Evolutionary conservation across 495 filamentous ascomycete genomes (phyloP).

Genomic region (Penicillium odoratum): DNA sequence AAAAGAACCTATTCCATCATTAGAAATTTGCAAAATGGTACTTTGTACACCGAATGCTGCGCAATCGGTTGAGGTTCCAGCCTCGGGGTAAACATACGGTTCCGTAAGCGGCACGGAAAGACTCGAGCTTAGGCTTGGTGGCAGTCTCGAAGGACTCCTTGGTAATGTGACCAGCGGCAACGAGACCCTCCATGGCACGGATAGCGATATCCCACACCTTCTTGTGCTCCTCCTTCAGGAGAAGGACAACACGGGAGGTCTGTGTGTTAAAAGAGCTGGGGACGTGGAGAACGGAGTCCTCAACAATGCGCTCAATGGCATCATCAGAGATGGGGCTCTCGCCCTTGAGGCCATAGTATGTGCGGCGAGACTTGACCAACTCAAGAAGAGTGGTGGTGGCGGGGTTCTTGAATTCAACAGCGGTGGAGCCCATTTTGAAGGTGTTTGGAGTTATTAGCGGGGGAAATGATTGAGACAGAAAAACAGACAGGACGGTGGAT

Average conservation of each 20-base stretch:
- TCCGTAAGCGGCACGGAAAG: conserved; percentile 49
- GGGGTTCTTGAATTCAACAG: conserved; percentile 39
- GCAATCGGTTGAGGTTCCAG: neutral
- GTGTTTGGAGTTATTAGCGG: conserved; percentile 2
- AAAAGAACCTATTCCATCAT: conserved; percentile 41
- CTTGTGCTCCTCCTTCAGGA: conserved; percentile 52
- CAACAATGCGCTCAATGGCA: conserved; percentile 40
- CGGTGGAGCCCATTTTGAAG: conserved; percentile 33
- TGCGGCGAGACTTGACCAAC: conserved; percentile 43
- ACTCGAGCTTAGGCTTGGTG: conserved; percentile 44
- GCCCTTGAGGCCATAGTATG: conserved; percentile 45
- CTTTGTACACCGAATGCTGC: neutral
- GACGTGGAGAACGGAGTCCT: conserved; percentile 44
- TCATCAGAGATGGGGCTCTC: conserved; percentile 47
- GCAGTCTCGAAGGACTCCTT: conserved; percentile 42
- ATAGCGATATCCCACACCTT: conserved; percentile 54
- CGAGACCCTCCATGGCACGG: conserved; percentile 42
- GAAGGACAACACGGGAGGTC: conserved; percentile 47
- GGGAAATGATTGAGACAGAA: neutral
- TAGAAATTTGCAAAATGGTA: neutral
- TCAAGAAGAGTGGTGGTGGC: conserved; percentile 42
- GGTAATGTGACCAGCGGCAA: conserved; percentile 33
- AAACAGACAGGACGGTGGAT: neutral
- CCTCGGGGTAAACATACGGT: conserved; percentile 34
- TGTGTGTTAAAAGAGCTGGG: conserved; percentile 57